Evolutionary conservation across 2,329 filamentous ascomycete species (phyloP).

Genomic region (Ophiostoma angusticollis): DNA sequence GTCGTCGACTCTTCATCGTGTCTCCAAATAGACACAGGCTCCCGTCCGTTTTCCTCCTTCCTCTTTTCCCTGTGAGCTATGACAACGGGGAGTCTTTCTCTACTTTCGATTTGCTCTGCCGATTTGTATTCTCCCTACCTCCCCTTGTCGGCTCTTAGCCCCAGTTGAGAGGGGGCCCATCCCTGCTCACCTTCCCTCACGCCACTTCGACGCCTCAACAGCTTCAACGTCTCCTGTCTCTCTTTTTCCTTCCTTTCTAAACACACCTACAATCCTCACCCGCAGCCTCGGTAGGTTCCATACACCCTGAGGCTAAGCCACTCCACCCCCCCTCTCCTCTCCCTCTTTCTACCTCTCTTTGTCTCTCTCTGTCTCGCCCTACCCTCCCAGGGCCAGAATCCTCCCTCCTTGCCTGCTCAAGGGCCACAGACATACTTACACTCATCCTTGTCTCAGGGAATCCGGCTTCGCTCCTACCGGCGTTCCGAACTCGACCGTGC

Average conservation of each 20-base stretch:
- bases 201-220: slow-evolving; percentile 1
- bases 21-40: no score
- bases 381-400: no score
- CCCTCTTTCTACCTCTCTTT: slow-evolving; percentile 21
- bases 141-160: no score
- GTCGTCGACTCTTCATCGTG: no score
- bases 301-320: slow-evolving; percentile 13
- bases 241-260: slow-evolving; percentile 12
- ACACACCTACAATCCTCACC: slow-evolving; percentile 24
- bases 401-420: slow-evolving; percentile 18
- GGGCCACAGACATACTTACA: slow-evolving; percentile 20
- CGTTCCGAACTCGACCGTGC: slow-evolving; percentile 34
- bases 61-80: no score
- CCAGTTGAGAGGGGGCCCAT: no score
- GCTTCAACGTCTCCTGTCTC: slow-evolving; percentile 1
- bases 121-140: no score
- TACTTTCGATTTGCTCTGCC: no score
- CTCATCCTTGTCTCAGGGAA: slow-evolving; percentile 33
- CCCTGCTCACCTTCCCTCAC: neutral
- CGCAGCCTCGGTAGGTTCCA: no score
- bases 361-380: no score
- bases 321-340: slow-evolving; percentile 25
- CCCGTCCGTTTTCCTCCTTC: no score
- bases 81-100: no score
- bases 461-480: slow-evolving; percentile 39